phyloP scores from a whole-genome alignment of 345 rosid genomes.

The Populus nigra region DNA sequence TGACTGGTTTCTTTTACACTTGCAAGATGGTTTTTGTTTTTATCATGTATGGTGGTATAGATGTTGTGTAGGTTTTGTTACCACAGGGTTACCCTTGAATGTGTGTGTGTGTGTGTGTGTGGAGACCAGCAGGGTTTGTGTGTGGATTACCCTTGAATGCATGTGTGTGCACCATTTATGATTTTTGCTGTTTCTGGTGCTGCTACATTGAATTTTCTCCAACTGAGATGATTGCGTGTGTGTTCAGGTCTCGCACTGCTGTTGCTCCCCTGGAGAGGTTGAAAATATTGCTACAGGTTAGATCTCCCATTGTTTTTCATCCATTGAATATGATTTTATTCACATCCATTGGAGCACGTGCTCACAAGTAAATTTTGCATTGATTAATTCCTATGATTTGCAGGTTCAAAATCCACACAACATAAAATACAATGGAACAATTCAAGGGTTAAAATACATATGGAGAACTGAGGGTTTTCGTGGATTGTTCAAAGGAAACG shows the following conservation, averaged over 20 bases:
- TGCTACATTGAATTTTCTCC: neutral
- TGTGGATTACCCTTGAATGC: neutral
- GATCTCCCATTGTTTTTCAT: neutral
- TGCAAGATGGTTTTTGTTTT: neutral
- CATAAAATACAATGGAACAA: constrained; percentile 73
- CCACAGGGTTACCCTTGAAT: neutral
- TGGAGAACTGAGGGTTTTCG: constrained; percentile 86
- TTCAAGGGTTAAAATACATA: constrained; percentile 80
- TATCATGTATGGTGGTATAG: neutral
- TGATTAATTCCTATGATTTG: constrained; percentile 4
- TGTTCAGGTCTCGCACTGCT: constrained; percentile 81
- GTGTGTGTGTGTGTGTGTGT: no score
- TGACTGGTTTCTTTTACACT: neutral
- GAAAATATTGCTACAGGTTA: constrained; percentile 83
- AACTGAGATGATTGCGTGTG: neutral
- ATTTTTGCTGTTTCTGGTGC: neutral
- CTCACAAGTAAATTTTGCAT: constrained; percentile 3
- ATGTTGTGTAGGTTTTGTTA: neutral
- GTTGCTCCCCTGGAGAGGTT: constrained; percentile 95
- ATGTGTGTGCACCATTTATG: neutral
- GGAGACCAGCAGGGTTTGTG: neutral
- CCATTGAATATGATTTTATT: neutral
- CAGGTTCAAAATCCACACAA: constrained; percentile 90
- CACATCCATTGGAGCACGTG: neutral
- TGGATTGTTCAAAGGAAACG: constrained; percentile 87